Conservation (phyloP, 2,329 filamentous ascomycete genomes). For the Colletotrichum lentis region DNA sequence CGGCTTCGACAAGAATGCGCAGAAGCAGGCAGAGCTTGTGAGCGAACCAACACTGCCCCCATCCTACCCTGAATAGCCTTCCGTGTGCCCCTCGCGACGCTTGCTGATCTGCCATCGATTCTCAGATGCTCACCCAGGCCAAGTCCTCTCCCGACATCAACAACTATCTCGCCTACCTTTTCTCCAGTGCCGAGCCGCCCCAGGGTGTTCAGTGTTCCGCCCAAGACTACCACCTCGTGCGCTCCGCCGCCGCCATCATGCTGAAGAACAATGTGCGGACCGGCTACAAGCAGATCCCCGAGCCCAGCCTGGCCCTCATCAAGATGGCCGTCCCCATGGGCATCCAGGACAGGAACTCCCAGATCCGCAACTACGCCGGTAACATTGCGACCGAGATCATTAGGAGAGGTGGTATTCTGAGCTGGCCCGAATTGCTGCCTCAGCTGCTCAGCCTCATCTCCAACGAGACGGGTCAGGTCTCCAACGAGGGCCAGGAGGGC, state of each 20-base stretch:
- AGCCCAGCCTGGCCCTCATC: constrained; percentile 77
- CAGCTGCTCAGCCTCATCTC: constrained; percentile 81
- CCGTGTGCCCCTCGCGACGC: constrained; percentile 22
- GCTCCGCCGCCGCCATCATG: constrained; percentile 90
- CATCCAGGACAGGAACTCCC: constrained; percentile 80
- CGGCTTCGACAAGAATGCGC: constrained; percentile 77
- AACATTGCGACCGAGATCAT: constrained; percentile 95
- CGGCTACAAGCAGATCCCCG: constrained; percentile 78
- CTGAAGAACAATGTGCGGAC: constrained; percentile 91
- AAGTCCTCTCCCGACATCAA: constrained; percentile 91
- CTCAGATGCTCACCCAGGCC: constrained; percentile 90
- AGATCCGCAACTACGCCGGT: constrained; percentile 88
- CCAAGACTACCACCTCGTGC: constrained; percentile 75
- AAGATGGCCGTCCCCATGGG: constrained; percentile 80
- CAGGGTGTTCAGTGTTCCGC: constrained; percentile 66
- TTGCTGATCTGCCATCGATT: constrained; percentile 40
- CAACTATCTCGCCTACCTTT: constrained; percentile 94
- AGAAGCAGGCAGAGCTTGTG: constrained; percentile 90
- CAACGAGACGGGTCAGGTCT: constrained; percentile 73
- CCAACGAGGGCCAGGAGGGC: constrained; percentile 82
- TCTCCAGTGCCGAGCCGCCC: constrained; percentile 74
- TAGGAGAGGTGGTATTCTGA: constrained; percentile 81
- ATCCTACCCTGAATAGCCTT: constrained; percentile 1
- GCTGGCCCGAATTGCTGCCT: constrained; percentile 89
- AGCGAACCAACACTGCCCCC: constrained; percentile 46